These are phyloP conservation scores for Marvania coccoides DNA, from an alignment of 139 green algal species.

Conservation along the genomic window DNA sequence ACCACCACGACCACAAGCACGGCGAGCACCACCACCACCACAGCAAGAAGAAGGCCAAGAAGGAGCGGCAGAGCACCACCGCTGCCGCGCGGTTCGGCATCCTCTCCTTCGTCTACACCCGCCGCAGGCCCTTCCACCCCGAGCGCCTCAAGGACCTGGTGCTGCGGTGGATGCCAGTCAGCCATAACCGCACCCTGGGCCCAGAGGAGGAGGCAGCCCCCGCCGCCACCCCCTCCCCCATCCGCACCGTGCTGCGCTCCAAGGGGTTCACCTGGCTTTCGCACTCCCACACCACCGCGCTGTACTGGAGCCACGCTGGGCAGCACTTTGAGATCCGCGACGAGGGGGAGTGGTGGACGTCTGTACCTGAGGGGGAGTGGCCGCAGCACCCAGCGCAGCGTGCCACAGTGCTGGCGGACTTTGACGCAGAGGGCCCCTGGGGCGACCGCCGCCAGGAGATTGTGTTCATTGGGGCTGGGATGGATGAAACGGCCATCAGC, in stretches of 20 bases:
- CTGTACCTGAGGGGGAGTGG: constrained; percentile 73
- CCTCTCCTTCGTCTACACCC: constrained; percentile 77
- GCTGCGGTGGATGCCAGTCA: constrained; percentile 80
- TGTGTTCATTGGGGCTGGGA: constrained; percentile 85
- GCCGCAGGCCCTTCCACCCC: constrained; percentile 80
- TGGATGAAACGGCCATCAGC: constrained; percentile 73
- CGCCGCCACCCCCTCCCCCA: constrained; percentile 52
- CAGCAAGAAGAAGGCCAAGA: constrained; percentile 9
- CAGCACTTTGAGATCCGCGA: constrained; percentile 92
- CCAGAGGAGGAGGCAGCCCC: constrained; percentile 9
- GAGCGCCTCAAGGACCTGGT: constrained; percentile 76
- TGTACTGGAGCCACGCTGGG: constrained; percentile 87
- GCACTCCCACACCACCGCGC: constrained; percentile 71
- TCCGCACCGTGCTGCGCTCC: constrained; percentile 78
- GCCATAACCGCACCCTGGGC: constrained; percentile 60
- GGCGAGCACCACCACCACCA: constrained; percentile 8
- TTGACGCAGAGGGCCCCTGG: constrained; percentile 34
- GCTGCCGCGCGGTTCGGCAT: constrained; percentile 77
- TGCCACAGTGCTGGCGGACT: constrained; percentile 63
- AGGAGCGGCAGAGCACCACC: constrained; percentile 46
- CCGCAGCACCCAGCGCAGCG: constrained; percentile 45
- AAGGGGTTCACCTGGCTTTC: constrained; percentile 94
- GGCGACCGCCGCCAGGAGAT: constrained; percentile 89
- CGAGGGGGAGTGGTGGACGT: constrained; percentile 73
- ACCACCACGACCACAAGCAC: constrained; percentile 37